Percentiles rank a stretch among this genome's conserved stretches.
phyloP scores from a whole-genome alignment of 495 filamentous ascomycete genomes.

The Penicillium coprophilum region DNA sequence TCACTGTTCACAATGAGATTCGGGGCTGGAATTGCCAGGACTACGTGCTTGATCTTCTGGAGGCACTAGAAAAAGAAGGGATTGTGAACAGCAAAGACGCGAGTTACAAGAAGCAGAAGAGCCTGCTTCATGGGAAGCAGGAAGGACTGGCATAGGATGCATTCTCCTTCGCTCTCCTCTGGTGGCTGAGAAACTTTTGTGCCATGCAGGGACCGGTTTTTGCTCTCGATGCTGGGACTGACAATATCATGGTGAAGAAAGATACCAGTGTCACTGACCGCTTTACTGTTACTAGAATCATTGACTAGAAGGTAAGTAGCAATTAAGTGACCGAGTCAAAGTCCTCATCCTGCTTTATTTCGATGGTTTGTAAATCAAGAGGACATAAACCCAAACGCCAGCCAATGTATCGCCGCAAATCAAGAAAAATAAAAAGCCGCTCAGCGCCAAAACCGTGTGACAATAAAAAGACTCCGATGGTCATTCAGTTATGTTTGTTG shows the following conservation, averaged over 20 bases:
- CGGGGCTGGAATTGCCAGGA: constrained; percentile 16
- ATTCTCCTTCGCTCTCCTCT: background rate
- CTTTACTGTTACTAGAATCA: background rate
- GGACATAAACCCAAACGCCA: background rate
- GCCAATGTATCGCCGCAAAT: background rate
- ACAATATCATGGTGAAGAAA: background rate
- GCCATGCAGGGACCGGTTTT: background rate
- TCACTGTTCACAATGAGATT: constrained; percentile 10
- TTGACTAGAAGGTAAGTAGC: background rate
- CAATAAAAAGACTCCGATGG: background rate
- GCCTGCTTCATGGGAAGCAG: background rate
- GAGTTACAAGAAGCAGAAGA: background rate
- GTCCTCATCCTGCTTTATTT: background rate
- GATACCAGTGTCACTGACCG: background rate
- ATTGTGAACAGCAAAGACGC: background rate
- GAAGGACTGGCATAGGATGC: constrained; percentile 1
- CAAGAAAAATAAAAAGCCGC: background rate
- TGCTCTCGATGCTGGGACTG: background rate
- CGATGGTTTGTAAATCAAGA: background rate
- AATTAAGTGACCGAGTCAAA: background rate
- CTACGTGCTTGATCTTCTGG: constrained; percentile 16
- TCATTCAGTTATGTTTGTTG: constrained; percentile 18
- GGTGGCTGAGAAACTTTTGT: background rate
- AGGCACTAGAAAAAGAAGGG: background rate
- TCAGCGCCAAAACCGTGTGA: constrained; percentile 15